Evolutionary conservation across 2,329 filamentous ascomycete species (phyloP).

Genomic region (Sporothrix protearum): DNA sequence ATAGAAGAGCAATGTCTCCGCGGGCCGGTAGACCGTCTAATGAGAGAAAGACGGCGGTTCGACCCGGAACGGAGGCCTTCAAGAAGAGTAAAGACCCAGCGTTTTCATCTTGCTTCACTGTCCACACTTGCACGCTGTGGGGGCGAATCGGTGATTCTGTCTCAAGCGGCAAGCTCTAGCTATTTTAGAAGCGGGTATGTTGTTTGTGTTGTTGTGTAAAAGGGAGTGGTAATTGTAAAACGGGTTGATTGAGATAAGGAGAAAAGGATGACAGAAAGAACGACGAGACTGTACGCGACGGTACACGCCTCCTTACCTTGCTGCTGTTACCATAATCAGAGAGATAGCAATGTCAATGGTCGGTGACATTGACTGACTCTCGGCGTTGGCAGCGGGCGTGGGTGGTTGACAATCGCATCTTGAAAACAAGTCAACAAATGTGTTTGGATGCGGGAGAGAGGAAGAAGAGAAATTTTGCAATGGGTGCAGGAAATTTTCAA

Average conservation of each 20-base stretch:
- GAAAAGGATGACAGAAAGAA: neutral
- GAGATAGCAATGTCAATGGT: neutral
- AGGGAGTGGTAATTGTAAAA: neutral
- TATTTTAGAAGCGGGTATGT: slow-evolving; percentile 53
- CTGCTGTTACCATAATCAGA: neutral
- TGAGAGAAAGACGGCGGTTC: slow-evolving; percentile 24
- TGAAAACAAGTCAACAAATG: neutral
- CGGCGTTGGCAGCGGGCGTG: neutral
- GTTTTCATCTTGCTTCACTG: slow-evolving; percentile 60
- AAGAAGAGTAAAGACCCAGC: slow-evolving; percentile 23
- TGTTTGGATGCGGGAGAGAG: neutral
- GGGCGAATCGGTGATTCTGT: slow-evolving; percentile 32
- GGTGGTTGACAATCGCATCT: neutral
- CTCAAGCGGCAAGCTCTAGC: slow-evolving; percentile 64
- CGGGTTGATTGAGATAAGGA: neutral
- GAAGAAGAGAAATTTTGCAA: slow-evolving; percentile 2
- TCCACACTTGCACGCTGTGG: slow-evolving; percentile 64
- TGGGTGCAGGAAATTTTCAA: neutral
- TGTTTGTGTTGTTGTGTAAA: neutral
- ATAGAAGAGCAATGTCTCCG: slow-evolving; percentile 36
- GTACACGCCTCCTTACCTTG: neutral
- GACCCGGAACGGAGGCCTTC: slow-evolving; percentile 30
- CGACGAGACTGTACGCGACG: neutral
- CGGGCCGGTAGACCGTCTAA: slow-evolving; percentile 28
- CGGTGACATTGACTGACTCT: neutral